Base-by-base conservation (phyloP, 495 filamentous ascomycete genomes). In the Amphirosellinia nigrospora region DNA sequence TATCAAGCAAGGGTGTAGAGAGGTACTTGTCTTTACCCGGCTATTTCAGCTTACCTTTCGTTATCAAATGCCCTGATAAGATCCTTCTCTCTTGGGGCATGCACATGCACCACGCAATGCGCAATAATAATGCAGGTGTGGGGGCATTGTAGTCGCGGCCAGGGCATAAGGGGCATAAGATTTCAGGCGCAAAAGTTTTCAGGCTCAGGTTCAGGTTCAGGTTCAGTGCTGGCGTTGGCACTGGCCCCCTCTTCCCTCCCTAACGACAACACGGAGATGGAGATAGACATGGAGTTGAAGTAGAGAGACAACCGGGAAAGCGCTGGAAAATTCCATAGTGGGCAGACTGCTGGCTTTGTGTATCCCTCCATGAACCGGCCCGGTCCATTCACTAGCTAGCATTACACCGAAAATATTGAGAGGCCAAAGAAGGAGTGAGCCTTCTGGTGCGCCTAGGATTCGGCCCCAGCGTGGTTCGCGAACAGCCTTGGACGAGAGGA, bases 401-500 rank as follows among this genome's bases (percentile, higher is more conserved):
- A 71, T 69, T 71, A 73, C 76, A 78, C 76, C 76, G 76, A 78
- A 74, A 78, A 74, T 7, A 21, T 34, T 26, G 23, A 64, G 48
- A 28, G 6, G 48, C 32, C 34, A 11, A 38, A 56, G 46, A 64
- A 7, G 46, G 46, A 64, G 3, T 64, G 62, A 43, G 69, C 69
- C 63, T 23, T 48, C 62, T 28, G 45, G 62, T 48, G 13, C 26
- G 62, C 69, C 69, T 71, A 52, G 11, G 41, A 32, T 59, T 38
- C 23, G 69, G 69, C 62, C 62, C 61, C 69, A 70, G n/a, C 21
- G 32, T 48, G 16, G 68, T 66, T 7, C 69, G 69, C 52, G 68
- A 32, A 39, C 61, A 36, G 46, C 48, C 9, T 10, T 36, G 15
- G 68, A 15, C n/a, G 48, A 52, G 2, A n/a, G 38, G 60, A 64